phyloP scores from a whole-genome alignment of 1,284 basidiomycete species.

The Puccinia novopanici region DNA sequence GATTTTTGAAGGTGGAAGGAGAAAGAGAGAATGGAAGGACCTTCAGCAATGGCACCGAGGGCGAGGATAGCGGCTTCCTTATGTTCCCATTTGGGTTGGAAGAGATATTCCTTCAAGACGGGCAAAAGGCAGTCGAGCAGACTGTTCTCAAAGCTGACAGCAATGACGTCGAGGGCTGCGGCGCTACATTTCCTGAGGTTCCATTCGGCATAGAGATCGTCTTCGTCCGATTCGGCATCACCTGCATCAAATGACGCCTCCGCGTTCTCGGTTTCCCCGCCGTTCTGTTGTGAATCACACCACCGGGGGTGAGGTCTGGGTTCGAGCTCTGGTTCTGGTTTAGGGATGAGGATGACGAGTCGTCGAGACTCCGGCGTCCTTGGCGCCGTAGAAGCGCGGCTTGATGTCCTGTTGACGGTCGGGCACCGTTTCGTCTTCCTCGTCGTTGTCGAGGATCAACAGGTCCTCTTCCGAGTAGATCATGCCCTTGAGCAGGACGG shows the following conservation, averaged over 20 bases:
- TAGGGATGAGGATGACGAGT: conserved; percentile 30
- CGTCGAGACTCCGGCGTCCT: conserved; percentile 66
- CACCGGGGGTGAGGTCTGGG: background rate
- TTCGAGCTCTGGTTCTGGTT: conserved; percentile 11
- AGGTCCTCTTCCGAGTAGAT: conserved; percentile 94
- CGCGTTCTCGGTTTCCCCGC: too few species aligned
- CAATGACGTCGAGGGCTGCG: conserved; percentile 93
- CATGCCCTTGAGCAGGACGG: conserved; percentile 94
- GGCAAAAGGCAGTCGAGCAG: conserved; percentile 84
- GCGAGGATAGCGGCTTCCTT: conserved; percentile 94
- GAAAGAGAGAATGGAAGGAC: conserved; percentile 60
- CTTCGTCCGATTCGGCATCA: conserved; percentile 80
- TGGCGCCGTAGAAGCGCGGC: conserved; percentile 83
- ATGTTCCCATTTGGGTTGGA: conserved; percentile 89
- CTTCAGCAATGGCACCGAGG: conserved; percentile 96
- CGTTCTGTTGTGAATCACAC: conserved; percentile 36
- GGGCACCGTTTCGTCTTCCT: conserved; percentile 76
- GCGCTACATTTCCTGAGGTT: conserved; percentile 97
- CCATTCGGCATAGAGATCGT: conserved; percentile 98
- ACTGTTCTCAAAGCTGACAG: conserved; percentile 84
- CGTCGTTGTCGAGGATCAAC: conserved; percentile 82
- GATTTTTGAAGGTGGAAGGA: background rate
- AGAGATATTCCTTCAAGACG: conserved; percentile 88
- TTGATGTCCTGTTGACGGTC: conserved; percentile 90
- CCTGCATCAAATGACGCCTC: conserved; percentile 73